Percentiles rank a stretch among this genome's conserved stretches.
These are phyloP conservation scores for Dichotomocladium elegans DNA, from an alignment of 371 early-diverging fungal species.

Conservation along the genomic window DNA sequence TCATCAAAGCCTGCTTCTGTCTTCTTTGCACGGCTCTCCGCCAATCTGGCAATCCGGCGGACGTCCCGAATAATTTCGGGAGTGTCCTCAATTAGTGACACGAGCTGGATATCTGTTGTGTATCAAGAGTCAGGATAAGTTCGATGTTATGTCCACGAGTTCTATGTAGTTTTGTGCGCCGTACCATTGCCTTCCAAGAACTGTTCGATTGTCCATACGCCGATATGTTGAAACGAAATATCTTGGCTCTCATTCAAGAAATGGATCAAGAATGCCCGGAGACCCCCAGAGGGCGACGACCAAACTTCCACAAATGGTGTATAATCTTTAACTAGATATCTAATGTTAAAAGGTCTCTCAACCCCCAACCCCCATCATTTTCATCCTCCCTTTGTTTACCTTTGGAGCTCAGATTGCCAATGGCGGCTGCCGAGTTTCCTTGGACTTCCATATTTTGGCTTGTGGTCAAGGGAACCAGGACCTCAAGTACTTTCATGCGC, in stretches of 20 bases:
- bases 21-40: conserved; percentile 10
- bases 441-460: conserved; percentile 70
- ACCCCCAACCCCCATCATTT: too few relatives aligned
- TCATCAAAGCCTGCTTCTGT: conserved; percentile 5
- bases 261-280: conserved; percentile 67
- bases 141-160: not conserved
- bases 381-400: too few relatives aligned
- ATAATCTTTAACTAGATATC: conserved; percentile 55
- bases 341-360: too few relatives aligned
- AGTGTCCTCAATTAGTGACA: conserved; percentile 27
- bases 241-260: conserved; percentile 70
- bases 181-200: conserved; percentile 67
- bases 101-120: conserved; percentile 27
- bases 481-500: conserved; percentile 57
- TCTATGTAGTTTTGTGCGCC: not conserved
- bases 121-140: not conserved
- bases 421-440: conserved; percentile 82
- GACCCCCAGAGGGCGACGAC: conserved; percentile 63
- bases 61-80: conserved; percentile 28
- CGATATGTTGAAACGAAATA: conserved; percentile 78
- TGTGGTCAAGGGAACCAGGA: conserved; percentile 70
- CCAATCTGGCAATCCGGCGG: conserved; percentile 25
- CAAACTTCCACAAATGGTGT: conserved; percentile 66
- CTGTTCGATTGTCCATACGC: conserved; percentile 89
- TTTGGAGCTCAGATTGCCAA: conserved; percentile 80